phyloP scores from a whole-genome alignment of 176 grass and related monocot genomes.

The Oryza nivara region DNA sequence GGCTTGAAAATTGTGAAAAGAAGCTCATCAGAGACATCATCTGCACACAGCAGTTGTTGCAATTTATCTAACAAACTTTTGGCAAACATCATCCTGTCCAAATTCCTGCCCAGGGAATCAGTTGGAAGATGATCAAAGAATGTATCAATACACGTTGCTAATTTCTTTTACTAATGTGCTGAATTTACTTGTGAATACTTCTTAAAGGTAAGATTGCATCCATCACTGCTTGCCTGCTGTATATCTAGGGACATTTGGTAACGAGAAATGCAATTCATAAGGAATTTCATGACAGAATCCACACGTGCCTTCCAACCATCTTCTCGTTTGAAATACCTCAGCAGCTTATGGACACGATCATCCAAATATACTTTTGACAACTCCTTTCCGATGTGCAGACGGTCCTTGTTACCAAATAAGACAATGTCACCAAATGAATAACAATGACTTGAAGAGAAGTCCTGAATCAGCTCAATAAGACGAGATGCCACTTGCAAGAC shows the following conservation, averaged over 20 bases:
- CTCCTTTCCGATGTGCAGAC: conserved; percentile 56
- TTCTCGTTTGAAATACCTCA: conserved; percentile 44
- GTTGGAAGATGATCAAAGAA: conserved; percentile 61
- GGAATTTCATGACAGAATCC: conserved; percentile 53
- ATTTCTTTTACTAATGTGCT: conserved; percentile 40
- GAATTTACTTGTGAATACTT: conserved; percentile 53
- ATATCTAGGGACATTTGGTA: conserved; percentile 47
- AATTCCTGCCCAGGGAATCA: conserved; percentile 48
- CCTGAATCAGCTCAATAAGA: conserved; percentile 58
- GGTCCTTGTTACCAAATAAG: conserved; percentile 82
- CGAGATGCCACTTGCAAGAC: conserved; percentile 72
- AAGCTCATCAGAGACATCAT: conserved; percentile 51
- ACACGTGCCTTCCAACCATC: conserved; percentile 62
- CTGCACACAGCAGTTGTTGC: conserved; percentile 38
- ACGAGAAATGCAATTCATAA: conserved; percentile 49
- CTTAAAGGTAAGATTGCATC: conserved; percentile 40
- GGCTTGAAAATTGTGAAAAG: conserved; percentile 57
- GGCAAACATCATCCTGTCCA: conserved; percentile 48
- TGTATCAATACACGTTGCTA: conserved; percentile 50
- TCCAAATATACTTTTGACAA: conserved; percentile 70
- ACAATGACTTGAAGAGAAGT: conserved; percentile 26
- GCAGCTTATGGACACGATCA: conserved; percentile 57
- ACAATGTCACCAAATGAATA: conserved; percentile 73
- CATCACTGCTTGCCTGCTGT: conserved; percentile 26
- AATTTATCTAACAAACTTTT: conserved; percentile 54